Evolutionary conservation across 495 filamentous ascomycete species (phyloP), one percentile per base, ranked within the genome.

Genomic region (Hyaloscypha bicolor): DNA sequence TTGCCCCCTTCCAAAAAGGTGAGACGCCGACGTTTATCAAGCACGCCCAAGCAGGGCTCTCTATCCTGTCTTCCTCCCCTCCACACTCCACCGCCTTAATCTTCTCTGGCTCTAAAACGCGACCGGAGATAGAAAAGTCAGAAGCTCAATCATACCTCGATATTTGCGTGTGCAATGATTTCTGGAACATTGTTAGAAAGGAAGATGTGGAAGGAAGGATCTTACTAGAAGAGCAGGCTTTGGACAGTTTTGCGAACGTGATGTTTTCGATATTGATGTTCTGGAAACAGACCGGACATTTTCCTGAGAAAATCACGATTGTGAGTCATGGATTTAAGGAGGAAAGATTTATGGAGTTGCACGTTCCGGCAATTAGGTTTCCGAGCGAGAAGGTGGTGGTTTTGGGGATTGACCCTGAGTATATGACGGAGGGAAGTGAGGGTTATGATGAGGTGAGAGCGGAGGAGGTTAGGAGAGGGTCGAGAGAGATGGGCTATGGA

Each of bases 241-340:
- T 90, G n/a, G 92, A 96, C 70, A 93, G 90, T 4, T 92, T 91
- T 72, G 85, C 89, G 65, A 96, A 95, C 69, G 77, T 94, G 14
- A 74, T 94, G 22, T 91, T 93, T 69, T 90, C 89, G 4, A 70
- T 93, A 9, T 67, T 88, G 6, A 75, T 76, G 25, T 94, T 93
- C 74, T 71, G 79, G 29, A 71, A 67, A 55, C 70, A 78, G 22
- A 79, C 77, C 1, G 77, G 80, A 0, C 63, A 14, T 29, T 88
- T 83, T 78, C 88, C 89, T 0, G 45, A 42, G 16, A 75, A 72
- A 29, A 74, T 95, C 3, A 92, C 87, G 14, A 81, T 96, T 16
- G 82, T 96, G 55, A 90, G 87, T 57, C 91, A 94, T 70, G 86
- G 77, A 21, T 96, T 95, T 77, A 96, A 96, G 71, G 79, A 83